These are phyloP conservation scores for Aspergillus caelatus DNA, from an alignment of 2,329 filamentous ascomycete species.

Conservation along the genomic window DNA sequence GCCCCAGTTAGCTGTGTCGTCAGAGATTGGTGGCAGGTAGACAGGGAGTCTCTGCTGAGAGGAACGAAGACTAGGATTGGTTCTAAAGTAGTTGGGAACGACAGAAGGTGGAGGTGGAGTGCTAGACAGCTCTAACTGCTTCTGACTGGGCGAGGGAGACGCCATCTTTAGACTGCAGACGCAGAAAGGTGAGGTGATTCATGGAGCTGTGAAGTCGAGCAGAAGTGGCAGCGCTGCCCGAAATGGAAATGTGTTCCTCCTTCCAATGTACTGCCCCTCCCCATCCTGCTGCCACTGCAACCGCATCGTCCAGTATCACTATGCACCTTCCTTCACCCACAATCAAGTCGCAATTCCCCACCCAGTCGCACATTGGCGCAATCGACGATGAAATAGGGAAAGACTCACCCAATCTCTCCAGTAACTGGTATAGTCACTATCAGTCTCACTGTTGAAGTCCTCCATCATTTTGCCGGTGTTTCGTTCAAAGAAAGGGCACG, in stretches of 20 bases:
- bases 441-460: conserved; percentile 95
- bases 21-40: neutral
- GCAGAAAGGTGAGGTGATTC: neutral
- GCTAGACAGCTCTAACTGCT: neutral
- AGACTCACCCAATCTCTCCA: conserved; percentile 96
- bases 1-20: conserved; percentile 15
- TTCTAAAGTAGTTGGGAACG: neutral
- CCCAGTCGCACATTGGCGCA: conserved; percentile 13
- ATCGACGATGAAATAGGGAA: conserved; percentile 5
- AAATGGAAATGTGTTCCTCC: neutral
- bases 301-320: neutral
- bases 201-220: neutral
- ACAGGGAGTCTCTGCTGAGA: neutral
- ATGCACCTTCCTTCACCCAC: conserved; percentile 11
- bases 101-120: neutral
- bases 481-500: neutral
- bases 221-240: neutral
- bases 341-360: conserved; percentile 12
- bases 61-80: neutral
- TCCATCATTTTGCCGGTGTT: conserved; percentile 66
- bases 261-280: neutral
- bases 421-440: conserved; percentile 98
- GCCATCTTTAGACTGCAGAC: neutral
- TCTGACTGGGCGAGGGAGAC: neutral
- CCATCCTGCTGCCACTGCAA: neutral